phyloP scores from a whole-genome alignment of 2,329 filamentous ascomycete species.

The Arachnopeziza araneosa region DNA sequence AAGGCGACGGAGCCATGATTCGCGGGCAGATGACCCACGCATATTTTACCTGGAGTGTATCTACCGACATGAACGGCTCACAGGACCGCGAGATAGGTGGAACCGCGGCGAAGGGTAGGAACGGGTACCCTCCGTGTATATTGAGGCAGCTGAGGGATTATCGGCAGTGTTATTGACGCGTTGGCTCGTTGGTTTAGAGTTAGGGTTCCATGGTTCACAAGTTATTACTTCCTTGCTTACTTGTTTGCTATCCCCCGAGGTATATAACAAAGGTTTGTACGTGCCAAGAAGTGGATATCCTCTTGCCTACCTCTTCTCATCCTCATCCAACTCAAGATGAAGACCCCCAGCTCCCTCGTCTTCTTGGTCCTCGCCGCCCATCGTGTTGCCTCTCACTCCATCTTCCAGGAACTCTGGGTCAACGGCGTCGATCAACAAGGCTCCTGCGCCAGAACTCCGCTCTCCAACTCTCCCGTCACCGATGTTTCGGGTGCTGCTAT shows the following conservation, averaged over 20 bases:
- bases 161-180: neutral
- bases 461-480: conserved; percentile 46
- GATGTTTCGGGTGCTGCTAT: conserved; percentile 44
- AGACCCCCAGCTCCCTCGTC: neutral
- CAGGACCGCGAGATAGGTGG: neutral
- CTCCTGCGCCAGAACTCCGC: conserved; percentile 43
- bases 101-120: neutral
- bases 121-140: no score
- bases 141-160: neutral
- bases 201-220: no score
- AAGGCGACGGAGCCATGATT: neutral
- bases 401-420: conserved; percentile 34
- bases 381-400: conserved; percentile 35
- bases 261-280: no score
- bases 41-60: neutral
- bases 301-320: neutral
- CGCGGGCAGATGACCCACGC: neutral
- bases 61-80: neutral
- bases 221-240: no score
- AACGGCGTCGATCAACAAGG: conserved; percentile 41
- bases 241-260: no score
- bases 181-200: neutral
- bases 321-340: neutral
- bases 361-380: neutral
- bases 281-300: no score